A percentile compares a stretch with the other conserved stretches of the same genome.
These are phyloP conservation scores for Barnettozyma wickerhamii DNA, from an alignment of 805 yeast species.

Conservation along the genomic window DNA sequence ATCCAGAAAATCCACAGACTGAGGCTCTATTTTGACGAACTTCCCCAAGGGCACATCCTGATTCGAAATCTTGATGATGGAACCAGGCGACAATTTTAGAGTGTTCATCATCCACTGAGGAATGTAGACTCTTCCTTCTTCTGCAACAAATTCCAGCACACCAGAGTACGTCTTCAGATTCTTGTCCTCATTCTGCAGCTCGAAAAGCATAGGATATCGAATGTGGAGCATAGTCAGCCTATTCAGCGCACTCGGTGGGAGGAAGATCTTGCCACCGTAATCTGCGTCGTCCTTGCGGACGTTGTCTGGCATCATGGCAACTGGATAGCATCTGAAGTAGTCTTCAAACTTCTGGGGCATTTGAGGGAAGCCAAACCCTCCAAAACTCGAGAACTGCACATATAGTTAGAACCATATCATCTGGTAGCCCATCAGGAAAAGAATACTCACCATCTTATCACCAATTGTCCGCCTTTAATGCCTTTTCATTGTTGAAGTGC, in stretches of 20 bases:
- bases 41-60: slow-evolving; percentile 81
- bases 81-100: slow-evolving; percentile 68
- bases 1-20: slow-evolving; percentile 86
- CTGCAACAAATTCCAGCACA: slow-evolving; percentile 93
- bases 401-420: background rate
- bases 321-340: slow-evolving; percentile 88
- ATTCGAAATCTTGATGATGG: slow-evolving; percentile 68
- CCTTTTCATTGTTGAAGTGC: background rate
- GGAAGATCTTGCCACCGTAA: slow-evolving; percentile 91
- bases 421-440: too few species aligned
- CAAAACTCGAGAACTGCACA: slow-evolving; percentile 34
- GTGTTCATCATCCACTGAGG: slow-evolving; percentile 97
- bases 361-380: slow-evolving; percentile 16
- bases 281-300: slow-evolving; percentile 73
- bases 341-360: slow-evolving; percentile 64
- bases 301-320: slow-evolving; percentile 75
- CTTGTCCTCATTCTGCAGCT: slow-evolving; percentile 63
- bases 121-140: slow-evolving; percentile 90
- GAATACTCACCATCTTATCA: background rate
- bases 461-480: background rate
- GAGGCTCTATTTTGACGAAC: slow-evolving; percentile 94
- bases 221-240: slow-evolving; percentile 87
- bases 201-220: slow-evolving; percentile 94
- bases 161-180: slow-evolving; percentile 77
- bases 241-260: slow-evolving; percentile 90